These are phyloP conservation scores for Mycosphaerella sp. DNA, from an alignment of 2,329 filamentous ascomycete species.

Conservation along the genomic window DNA sequence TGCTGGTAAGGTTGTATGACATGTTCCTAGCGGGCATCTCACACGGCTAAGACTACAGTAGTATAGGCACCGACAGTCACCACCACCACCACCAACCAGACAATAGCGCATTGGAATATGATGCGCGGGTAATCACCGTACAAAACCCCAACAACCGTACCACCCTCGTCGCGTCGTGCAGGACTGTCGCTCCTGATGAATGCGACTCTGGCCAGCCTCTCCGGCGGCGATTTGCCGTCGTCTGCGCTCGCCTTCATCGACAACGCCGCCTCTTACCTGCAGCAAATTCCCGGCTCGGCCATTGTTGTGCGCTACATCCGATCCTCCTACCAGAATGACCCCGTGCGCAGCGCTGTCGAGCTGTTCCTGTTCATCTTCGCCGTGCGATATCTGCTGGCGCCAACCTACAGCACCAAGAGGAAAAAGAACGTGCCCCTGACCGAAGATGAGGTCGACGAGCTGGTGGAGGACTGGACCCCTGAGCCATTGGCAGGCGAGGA, in stretches of 20 bases:
- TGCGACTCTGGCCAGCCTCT: constrained; percentile 22
- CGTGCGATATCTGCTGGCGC: constrained; percentile 83
- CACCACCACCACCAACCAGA: too few relatives aligned
- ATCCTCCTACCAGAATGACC: constrained; percentile 96
- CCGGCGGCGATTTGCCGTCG: constrained; percentile 52
- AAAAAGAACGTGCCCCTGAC: constrained; percentile 83
- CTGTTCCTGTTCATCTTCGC: constrained; percentile 92
- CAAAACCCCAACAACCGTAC: background rate
- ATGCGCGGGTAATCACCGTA: background rate
- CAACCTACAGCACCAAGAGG: constrained; percentile 86
- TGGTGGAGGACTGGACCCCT: constrained; percentile 93
- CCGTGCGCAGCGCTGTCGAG: constrained; percentile 87
- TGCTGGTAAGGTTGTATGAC: too few relatives aligned
- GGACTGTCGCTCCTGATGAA: constrained; percentile 14
- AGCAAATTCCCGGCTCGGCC: constrained; percentile 86
- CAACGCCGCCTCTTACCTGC: constrained; percentile 58
- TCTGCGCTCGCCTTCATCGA: constrained; percentile 50
- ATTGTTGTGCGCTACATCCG: constrained; percentile 93
- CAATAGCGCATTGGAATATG: background rate
- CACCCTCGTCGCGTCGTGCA: background rate
- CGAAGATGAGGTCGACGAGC: constrained; percentile 94
- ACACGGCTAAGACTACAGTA: too few relatives aligned
- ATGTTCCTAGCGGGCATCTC: too few relatives aligned
- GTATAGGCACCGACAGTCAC: too few relatives aligned
- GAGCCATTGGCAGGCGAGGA: constrained; percentile 77